phyloP scores from a whole-genome alignment of 73 alveolate genomes.

The Tetrahymena malaccensis region DNA sequence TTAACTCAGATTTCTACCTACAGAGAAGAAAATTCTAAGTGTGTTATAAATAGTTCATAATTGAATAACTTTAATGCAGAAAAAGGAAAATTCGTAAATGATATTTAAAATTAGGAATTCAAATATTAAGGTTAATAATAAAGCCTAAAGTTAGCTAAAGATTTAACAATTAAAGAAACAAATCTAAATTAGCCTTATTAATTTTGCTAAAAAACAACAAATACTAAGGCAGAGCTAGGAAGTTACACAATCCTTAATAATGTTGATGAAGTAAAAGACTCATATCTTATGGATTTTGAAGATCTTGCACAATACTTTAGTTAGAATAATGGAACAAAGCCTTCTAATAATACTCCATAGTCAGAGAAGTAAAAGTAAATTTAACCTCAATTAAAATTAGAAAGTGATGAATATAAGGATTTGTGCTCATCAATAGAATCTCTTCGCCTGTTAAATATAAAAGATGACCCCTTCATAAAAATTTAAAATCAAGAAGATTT shows the following conservation, averaged over 20 bases:
- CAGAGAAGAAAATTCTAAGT: not conserved
- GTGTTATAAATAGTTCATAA: not conserved
- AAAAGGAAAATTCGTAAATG: not conserved
- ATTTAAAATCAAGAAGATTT: not conserved
- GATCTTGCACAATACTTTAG: not conserved
- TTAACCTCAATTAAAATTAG: not conserved
- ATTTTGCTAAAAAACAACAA: not conserved
- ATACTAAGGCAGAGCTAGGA: not conserved
- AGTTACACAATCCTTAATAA: not conserved
- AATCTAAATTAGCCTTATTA: not conserved
- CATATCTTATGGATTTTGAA: not conserved
- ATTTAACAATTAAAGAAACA: not conserved
- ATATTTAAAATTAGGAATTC: not conserved
- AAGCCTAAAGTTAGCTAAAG: not conserved
- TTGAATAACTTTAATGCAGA: not conserved
- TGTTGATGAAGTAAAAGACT: not conserved
- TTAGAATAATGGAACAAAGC: not conserved
- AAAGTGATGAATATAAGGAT: not conserved
- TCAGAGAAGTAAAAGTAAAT: not conserved
- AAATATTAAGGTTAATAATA: not conserved
- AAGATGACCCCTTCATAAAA: not conserved
- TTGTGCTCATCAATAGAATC: not conserved
- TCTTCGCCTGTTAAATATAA: not conserved
- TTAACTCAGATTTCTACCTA: not conserved
- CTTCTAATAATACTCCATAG: not conserved